Evolutionary conservation across 2,329 filamentous ascomycete species (phyloP), one percentile per base, ranked within the genome.

Genomic region (Monascus ruber): DNA sequence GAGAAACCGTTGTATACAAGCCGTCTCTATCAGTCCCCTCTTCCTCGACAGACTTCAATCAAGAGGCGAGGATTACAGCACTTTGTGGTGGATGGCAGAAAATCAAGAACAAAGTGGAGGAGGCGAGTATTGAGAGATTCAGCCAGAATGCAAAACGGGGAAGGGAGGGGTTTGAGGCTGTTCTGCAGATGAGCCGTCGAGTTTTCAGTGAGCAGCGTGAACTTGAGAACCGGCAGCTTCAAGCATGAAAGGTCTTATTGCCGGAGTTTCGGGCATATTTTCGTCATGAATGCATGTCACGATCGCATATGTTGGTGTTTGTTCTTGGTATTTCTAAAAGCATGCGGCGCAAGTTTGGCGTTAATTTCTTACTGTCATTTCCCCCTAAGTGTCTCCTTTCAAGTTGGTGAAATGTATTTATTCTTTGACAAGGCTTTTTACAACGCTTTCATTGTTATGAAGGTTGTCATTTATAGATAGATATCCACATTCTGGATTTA

Each of bases 11-110:
- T 47, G 71, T 83, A 40, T 96, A 96, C 68, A 73, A 74, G 50
- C 87, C 86, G 63, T 60, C 63, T 62, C 56, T 58, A 4, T 52
- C 57, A 2, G 62, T 60, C 4, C 72, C 72, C 4, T 47, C 60
- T 26, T 74, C 65, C 31, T 74, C 69, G 60, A 98, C 91, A 2
- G 74, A 82, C 46, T 96, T 98, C 58, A 73, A 79, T 35, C 91
- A 98, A 69, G 81, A 86, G 45, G 91, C 91, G 31, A 79, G 88
- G 65, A 89, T 98, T 58, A 94, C 88, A 1, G 91, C 91, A 1
- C 71, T 96, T 6, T 94, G 87, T 62, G 89, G 91, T 50, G 91
- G 91, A 45, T 98, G 91, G 88, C 85, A 95, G 67, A 86, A 87
- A 59, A 87, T 96, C 60, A 91, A 86, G 72, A 94, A 91, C 66